Evolutionary conservation across 345 rosid species (phyloP), one percentile per base, ranked within the genome.

Genomic region (Heritiera littoralis): DNA sequence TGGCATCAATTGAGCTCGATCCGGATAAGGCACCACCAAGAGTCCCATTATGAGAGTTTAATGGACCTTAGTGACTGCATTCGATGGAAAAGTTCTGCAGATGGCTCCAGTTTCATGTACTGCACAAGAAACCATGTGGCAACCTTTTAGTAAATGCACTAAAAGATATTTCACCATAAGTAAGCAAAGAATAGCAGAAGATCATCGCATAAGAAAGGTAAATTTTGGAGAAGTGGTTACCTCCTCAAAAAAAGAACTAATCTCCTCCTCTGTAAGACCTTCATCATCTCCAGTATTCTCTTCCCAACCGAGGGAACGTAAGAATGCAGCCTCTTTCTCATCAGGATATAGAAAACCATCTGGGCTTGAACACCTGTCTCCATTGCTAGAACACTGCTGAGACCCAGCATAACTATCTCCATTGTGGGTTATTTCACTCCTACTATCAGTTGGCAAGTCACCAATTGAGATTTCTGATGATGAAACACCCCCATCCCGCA

Each of bases 261-360:
- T 89, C 83, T 89, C 92, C 79, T 89, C 92, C 74, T 87, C 90
- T 6, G 92, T 89, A 64, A 89, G 90, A 80, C 88, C 88, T 23
- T 66, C 91, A 61, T 86, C 92, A 51, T 86, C 92, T 59, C 81
- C 89, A 65, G 85, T 74, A 81, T 78, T 83, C 82, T 89, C 92
- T 67, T 89, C 90, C 92, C 92, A 89, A 52, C 92, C 90, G 45
- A 89, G 90, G 2, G 90, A 86, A 51, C 86, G 92, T 30, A 89
- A 74, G 78, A 87, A 89, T 41, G 75, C 67, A 68, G 82, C 83
- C 81, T 89, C 92, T 82, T 87, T 83, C 79, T 89, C 92, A 18
- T 79, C 87, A 5, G 85, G 74, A 74, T 68, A 51, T n/a, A 68
- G 81, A 60, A 55, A 54, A 10, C 30, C 73, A 73, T 52, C 75